Conservation (phyloP, 2,329 filamentous ascomycete species). For the Colletotrichum sp. region DNA sequence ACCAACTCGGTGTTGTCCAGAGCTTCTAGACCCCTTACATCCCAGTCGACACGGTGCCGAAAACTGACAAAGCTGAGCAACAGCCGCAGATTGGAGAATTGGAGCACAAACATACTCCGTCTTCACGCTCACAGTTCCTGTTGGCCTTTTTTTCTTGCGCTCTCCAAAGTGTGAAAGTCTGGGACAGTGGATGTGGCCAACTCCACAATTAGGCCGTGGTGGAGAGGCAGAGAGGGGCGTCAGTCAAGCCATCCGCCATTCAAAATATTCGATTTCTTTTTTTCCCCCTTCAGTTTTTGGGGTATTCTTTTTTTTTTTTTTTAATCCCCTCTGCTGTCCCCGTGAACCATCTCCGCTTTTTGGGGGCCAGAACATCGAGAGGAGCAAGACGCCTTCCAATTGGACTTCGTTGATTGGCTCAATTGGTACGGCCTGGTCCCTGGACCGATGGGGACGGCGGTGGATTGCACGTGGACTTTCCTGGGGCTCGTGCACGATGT, state of each 20-base stretch:
- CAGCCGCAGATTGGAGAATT: neutral
- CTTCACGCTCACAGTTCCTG: neutral
- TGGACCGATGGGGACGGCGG: neutral
- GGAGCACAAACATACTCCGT: neutral
- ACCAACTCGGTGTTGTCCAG: neutral
- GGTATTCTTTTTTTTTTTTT: neutral
- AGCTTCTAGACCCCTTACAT: neutral
- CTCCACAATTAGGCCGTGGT: constrained; percentile 7
- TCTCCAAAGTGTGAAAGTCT: neutral
- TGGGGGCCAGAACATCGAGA: neutral
- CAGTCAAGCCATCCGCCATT: neutral
- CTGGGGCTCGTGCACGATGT: neutral
- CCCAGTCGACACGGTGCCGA: neutral
- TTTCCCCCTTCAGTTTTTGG: neutral
- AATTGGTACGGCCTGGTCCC: neutral
- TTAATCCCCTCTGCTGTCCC: neutral
- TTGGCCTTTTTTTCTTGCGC: neutral
- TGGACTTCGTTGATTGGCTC: neutral
- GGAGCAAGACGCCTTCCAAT: neutral
- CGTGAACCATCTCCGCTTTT: neutral
- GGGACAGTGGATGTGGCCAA: neutral
- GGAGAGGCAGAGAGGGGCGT: neutral
- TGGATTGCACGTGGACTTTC: neutral
- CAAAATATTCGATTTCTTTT: neutral
- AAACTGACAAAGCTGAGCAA: neutral